Percentiles rank a stretch among this genome's conserved stretches.
phyloP scores from a whole-genome alignment of 768 basidiomycete species.

The Ramaria rubella region DNA sequence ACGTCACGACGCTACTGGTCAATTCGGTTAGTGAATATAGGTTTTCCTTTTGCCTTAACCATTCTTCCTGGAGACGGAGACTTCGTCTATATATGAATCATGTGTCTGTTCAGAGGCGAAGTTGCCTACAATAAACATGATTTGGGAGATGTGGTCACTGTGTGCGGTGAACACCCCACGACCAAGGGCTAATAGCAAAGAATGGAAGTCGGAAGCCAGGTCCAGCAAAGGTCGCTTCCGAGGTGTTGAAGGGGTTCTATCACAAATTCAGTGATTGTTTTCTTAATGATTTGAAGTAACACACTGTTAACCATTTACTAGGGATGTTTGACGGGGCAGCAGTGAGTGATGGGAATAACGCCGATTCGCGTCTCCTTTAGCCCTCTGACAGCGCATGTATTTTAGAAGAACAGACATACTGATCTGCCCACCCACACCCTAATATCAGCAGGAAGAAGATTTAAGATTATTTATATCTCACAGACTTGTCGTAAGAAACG shows the following conservation, averaged over 20 bases:
- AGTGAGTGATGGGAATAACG: slow-evolving; percentile 6
- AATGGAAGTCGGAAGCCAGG: slow-evolving; percentile 16
- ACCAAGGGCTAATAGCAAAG: slow-evolving; percentile 12
- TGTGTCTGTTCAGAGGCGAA: background rate
- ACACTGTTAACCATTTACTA: slow-evolving; percentile 12
- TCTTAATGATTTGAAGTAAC: background rate
- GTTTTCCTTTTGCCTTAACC: slow-evolving; percentile 6
- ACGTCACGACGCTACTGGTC: slow-evolving; percentile 14
- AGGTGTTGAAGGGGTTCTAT: slow-evolving; percentile 8
- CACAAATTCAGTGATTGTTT: background rate
- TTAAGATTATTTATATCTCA: too few species aligned
- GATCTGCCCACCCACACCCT: slow-evolving; percentile 14
- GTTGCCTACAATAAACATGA: slow-evolving; percentile 3
- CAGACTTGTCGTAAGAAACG: slow-evolving; percentile 14
- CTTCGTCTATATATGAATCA: background rate
- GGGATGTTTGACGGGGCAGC: slow-evolving; percentile 10
- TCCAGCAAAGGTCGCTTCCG: slow-evolving; percentile 5
- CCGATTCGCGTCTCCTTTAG: background rate
- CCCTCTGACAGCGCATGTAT: background rate
- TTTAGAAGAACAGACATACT: background rate
- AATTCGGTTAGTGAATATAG: slow-evolving; percentile 6
- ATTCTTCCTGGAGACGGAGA: slow-evolving; percentile 11
- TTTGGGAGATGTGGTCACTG: slow-evolving; percentile 12
- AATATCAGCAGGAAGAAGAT: too few species aligned
- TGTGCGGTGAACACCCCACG: slow-evolving; percentile 14